Evolutionary conservation across 345 rosid species (phyloP).

Genomic region (Triadica sebifera): DNA sequence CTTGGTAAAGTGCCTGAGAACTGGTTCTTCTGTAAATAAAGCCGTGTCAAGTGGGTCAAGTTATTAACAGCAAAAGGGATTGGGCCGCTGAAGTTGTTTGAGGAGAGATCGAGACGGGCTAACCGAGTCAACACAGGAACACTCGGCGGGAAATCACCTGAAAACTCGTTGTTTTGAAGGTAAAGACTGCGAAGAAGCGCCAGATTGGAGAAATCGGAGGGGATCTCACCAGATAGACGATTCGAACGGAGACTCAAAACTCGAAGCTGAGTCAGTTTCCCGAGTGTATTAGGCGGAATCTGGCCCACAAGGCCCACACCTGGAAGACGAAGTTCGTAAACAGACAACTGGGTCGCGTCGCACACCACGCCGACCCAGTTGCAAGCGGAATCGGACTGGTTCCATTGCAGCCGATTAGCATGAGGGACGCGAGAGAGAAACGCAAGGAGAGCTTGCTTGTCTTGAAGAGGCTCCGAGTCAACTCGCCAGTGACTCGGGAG

Average conservation of each 20-base stretch:
- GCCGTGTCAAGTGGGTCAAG: constrained; percentile 62
- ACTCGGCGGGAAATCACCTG: constrained; percentile 64
- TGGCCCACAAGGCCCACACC: constrained; percentile 77
- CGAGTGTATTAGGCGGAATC: constrained; percentile 65
- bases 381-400: constrained; percentile 66
- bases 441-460: constrained; percentile 78
- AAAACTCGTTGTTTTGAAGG: constrained; percentile 58
- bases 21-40: constrained; percentile 53
- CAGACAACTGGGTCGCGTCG: constrained; percentile 48
- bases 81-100: constrained; percentile 66
- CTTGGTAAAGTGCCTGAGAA: constrained; percentile 74
- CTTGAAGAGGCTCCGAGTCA: constrained; percentile 62
- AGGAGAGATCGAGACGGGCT: constrained; percentile 75
- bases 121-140: constrained; percentile 54
- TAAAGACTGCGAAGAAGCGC: constrained; percentile 71
- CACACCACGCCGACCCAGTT: constrained; percentile 83
- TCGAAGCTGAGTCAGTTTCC: constrained; percentile 68
- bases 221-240: constrained; percentile 75
- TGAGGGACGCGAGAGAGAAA: constrained; percentile 59
- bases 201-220: constrained; percentile 74
- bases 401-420: constrained; percentile 77
- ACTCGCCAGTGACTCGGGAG: constrained; percentile 36
- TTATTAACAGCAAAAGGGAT: constrained; percentile 78
- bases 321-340: constrained; percentile 71
- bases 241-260: constrained; percentile 87